Base-by-base conservation (phyloP, 371 early-diverging fungal species). In the Smittium mucronatum region DNA sequence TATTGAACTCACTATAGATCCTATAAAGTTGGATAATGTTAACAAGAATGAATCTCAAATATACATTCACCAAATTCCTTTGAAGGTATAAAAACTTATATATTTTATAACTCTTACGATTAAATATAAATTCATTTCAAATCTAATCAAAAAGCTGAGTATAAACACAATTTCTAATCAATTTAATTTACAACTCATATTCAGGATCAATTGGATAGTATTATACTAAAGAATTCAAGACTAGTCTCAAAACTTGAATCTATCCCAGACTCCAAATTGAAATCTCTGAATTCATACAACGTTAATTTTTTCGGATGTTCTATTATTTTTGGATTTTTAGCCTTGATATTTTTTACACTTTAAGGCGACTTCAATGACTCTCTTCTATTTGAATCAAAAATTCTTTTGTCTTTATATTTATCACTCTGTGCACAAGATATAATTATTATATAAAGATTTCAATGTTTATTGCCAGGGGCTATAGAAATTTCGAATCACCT, bases 1-100 rank as follows among this genome's bases (percentile, higher is more conserved):
- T 72, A 82, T 94, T 2, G 92, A 95, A 76, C 76, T 94, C 69
- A 89, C 90, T 67, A 58, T 26, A 31, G 31, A 67, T 28, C 34
- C 67, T 25, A 36, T 67, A 11, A 36, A 15, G 28, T 26, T 64
- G 33, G 64, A 31, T 15, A 15, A 16, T 16, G 16, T 17, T 31
- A 61, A 61, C 15, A 8, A 5, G 15, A 31, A 8, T 11, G 5
- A 8, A 17, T 15, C n/a, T 15, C 63, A 5, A 17, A 29, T 17
- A 8, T 61, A 15, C 63, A 5, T 17, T 31, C 15, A 61, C 5
- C 63, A 61, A 15, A 47, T 47, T 47, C 25, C 47, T 47, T 47
- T 47, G 25, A 47, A 47, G 47, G 47, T 47, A 47, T 47, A 25
- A 25, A n/a, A n/a, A n/a, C n/a, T n/a, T n/a, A n/a, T n/a, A n/a